Evolutionary conservation across 306 rosid species (phyloP).

Genomic region (Quercus suber): DNA sequence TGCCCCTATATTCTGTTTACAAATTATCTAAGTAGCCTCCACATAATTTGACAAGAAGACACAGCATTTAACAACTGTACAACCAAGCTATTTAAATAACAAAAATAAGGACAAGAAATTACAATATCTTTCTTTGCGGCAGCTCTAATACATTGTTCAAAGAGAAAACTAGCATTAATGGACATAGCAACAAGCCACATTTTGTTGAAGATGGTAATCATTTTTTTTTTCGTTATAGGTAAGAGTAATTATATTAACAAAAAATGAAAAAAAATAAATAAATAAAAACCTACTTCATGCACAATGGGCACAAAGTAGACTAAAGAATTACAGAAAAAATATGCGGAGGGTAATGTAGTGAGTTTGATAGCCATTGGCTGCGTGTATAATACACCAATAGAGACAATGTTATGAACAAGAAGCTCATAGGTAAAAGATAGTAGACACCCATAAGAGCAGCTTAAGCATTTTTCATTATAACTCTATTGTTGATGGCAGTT

Average conservation of each 20-base stretch:
- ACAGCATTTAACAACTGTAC: not conserved
- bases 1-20: too few relatives aligned
- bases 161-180: not conserved
- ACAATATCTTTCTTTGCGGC: not conserved
- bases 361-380: too few relatives aligned
- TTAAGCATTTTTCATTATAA: slow-evolving; percentile 87
- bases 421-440: not conserved
- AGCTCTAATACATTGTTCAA: not conserved
- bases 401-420: not conserved
- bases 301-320: too few relatives aligned
- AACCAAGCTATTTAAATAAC: not conserved
- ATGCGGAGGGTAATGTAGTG: too few relatives aligned
- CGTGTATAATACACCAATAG: too few relatives aligned
- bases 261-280: too few relatives aligned
- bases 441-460: slow-evolving; percentile 76
- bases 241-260: too few relatives aligned
- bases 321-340: too few relatives aligned
- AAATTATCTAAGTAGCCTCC: not conserved
- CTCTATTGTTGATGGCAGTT: slow-evolving; percentile 71
- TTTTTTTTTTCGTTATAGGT: too few relatives aligned
- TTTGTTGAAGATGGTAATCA: not conserved
- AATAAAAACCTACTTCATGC: too few relatives aligned
- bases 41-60: not conserved
- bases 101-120: not conserved
- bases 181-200: not conserved